These are phyloP conservation scores for Licmophora abbreviata DNA, from an alignment of 108 stramenopile genomes.

Conservation along the genomic window DNA sequence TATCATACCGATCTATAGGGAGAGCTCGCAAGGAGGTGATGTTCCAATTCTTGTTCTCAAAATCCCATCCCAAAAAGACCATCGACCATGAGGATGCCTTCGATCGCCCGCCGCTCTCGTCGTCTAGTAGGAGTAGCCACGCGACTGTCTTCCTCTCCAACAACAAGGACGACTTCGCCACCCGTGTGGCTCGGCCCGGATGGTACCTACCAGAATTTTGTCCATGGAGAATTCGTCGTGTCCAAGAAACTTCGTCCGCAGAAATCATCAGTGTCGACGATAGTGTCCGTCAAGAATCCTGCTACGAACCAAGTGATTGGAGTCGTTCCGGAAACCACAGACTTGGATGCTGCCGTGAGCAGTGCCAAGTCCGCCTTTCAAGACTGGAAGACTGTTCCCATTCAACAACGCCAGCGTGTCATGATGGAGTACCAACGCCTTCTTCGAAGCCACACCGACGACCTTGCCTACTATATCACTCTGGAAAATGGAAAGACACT, in stretches of 20 bases:
- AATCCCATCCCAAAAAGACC: no score
- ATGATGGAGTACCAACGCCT: slow-evolving; percentile 53
- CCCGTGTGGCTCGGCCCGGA: no score
- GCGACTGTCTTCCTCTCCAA: no score
- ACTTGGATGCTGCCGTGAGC: slow-evolving; percentile 27
- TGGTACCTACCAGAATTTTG: slow-evolving; percentile 1
- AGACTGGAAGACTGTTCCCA: slow-evolving; percentile 55
- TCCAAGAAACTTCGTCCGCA: neutral
- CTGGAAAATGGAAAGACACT: slow-evolving; percentile 72
- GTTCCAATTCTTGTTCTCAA: no score
- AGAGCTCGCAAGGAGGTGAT: no score
- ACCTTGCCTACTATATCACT: slow-evolving; percentile 59
- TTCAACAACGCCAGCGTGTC: slow-evolving; percentile 54
- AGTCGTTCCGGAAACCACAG: slow-evolving; percentile 33
- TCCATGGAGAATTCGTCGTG: neutral
- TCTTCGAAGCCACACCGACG: slow-evolving; percentile 44
- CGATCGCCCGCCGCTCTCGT: no score
- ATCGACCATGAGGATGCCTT: no score
- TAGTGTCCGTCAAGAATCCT: slow-evolving; percentile 33
- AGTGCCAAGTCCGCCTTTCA: slow-evolving; percentile 44
- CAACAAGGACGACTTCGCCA: no score
- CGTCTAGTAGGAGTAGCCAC: no score
- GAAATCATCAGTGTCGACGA: neutral
- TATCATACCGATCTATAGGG: no score
- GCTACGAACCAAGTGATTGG: slow-evolving; percentile 44